Conservation (phyloP, 2,329 filamentous ascomycete genomes). For the Plectosphaerella cucumerina region DNA sequence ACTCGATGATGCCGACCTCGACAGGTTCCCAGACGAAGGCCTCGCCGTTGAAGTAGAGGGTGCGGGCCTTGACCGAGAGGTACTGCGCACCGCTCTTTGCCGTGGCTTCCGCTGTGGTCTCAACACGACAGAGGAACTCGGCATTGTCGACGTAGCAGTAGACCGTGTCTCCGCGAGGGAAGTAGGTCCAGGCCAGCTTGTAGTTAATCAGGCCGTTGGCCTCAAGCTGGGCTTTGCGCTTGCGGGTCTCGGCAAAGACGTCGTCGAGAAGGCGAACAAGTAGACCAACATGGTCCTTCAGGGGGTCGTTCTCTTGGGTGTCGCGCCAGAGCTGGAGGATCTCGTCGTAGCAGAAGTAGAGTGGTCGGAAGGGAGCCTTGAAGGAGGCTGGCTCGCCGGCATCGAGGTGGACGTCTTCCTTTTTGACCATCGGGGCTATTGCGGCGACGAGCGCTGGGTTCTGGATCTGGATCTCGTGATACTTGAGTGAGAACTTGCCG, state of each 20-base stretch:
- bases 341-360: constrained; percentile 41
- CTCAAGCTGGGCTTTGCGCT: constrained; percentile 29
- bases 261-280: constrained; percentile 36
- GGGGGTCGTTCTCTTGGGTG: constrained; percentile 16
- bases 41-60: constrained; percentile 34
- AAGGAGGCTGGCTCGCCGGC: constrained; percentile 30
- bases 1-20: constrained; percentile 23
- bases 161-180: constrained; percentile 31
- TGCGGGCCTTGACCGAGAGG: constrained; percentile 24
- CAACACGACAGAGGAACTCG: constrained; percentile 36
- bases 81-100: background rate
- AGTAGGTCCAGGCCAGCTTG: constrained; percentile 38
- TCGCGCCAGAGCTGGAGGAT: constrained; percentile 26
- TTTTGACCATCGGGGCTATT: constrained; percentile 37
- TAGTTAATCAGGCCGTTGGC: constrained; percentile 34
- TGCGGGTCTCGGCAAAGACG: constrained; percentile 34
- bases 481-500: constrained; percentile 32
- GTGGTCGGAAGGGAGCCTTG: constrained; percentile 31
- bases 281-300: constrained; percentile 34
- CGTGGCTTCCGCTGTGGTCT: constrained; percentile 24
- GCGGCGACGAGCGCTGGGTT: constrained; percentile 35
- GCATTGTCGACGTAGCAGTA: constrained; percentile 34
- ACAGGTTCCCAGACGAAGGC: constrained; percentile 35
- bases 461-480: constrained; percentile 36
- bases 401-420: constrained; percentile 34